Conservation (phyloP, 2,329 filamentous ascomycete genomes). For the Aspergillus versicolor region DNA sequence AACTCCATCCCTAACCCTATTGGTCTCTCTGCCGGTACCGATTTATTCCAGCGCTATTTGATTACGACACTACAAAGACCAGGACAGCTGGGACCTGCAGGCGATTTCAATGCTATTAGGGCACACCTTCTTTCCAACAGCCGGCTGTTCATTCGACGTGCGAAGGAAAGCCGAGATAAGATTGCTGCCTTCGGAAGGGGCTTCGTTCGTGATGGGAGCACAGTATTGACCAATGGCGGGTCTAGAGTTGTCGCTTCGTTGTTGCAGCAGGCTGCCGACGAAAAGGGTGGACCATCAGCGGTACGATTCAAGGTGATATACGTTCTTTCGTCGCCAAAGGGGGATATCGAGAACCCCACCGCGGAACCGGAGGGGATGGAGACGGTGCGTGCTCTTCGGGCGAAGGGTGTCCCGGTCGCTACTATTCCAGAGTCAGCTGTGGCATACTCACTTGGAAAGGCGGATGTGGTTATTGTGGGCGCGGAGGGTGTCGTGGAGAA, state of each 20-base stretch:
- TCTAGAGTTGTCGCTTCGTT: conserved; percentile 79
- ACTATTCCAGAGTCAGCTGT: conserved; percentile 74
- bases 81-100: conserved; percentile 49
- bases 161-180: conserved; percentile 78
- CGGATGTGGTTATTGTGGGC: conserved; percentile 67
- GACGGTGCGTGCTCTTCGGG: conserved; percentile 69
- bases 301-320: conserved; percentile 84
- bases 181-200: conserved; percentile 78
- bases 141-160: conserved; percentile 79
- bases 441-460: conserved; percentile 74
- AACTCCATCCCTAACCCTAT: conserved; percentile 81
- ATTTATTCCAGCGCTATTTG: conserved; percentile 93
- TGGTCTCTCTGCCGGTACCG: conserved; percentile 87
- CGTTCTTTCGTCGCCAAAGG: conserved; percentile 50
- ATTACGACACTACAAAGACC: conserved; percentile 67
- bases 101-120: conserved; percentile 79
- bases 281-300: conserved; percentile 53
- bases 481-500: conserved; percentile 89
- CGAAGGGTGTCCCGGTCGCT: conserved; percentile 76
- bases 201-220: conserved; percentile 74
- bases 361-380: conserved; percentile 63
- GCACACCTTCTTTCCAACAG: conserved; percentile 84
- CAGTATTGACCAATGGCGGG: conserved; percentile 87
- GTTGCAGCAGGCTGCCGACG: conserved; percentile 70
- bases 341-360: conserved; percentile 25